Conservation (phyloP, 108 stramenopile species). For the Cyclotella distinguenda region DNA sequence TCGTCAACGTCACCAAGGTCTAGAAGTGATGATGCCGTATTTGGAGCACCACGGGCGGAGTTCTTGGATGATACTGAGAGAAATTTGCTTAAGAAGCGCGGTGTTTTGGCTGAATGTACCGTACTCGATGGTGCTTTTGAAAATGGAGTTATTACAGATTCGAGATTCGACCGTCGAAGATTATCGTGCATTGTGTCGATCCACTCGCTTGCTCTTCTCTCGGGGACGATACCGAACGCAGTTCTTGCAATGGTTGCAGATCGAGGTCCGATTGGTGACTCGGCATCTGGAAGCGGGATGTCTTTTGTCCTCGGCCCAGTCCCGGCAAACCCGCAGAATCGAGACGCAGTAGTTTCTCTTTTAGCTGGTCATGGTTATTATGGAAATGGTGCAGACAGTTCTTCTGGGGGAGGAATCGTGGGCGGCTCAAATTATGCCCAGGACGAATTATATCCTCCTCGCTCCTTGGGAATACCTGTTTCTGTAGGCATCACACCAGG, state of each 20-base stretch:
- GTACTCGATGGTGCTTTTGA: constrained; percentile 44
- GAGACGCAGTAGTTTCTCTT: constrained; percentile 63
- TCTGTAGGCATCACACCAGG: constrained; percentile 48
- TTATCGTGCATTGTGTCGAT: constrained; percentile 34
- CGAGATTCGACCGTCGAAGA: constrained; percentile 4
- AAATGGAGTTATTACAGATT: constrained; percentile 27
- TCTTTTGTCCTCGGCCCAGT: constrained; percentile 54
- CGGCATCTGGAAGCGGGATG: constrained; percentile 39
- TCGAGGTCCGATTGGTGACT: constrained; percentile 49
- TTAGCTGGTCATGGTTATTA: constrained; percentile 74
- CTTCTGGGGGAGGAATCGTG: constrained; percentile 15
- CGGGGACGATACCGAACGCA: constrained; percentile 24
- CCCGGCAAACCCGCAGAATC: constrained; percentile 50
- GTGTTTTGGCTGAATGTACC: constrained; percentile 44
- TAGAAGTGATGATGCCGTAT: neutral
- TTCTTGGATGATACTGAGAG: constrained; percentile 28
- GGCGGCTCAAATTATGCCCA: constrained; percentile 7
- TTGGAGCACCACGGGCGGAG: neutral
- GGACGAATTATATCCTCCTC: constrained; percentile 26
- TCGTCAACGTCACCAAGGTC: constrained; percentile 10
- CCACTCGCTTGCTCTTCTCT: constrained; percentile 39
- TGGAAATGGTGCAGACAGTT: constrained; percentile 59
- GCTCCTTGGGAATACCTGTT: constrained; percentile 39
- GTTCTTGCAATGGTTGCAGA: constrained; percentile 45
- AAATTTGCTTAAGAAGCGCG: constrained; percentile 20